These are phyloP conservation scores for Schizophyllum amplum DNA, from an alignment of 1,284 basidiomycete genomes.

Conservation along the genomic window DNA sequence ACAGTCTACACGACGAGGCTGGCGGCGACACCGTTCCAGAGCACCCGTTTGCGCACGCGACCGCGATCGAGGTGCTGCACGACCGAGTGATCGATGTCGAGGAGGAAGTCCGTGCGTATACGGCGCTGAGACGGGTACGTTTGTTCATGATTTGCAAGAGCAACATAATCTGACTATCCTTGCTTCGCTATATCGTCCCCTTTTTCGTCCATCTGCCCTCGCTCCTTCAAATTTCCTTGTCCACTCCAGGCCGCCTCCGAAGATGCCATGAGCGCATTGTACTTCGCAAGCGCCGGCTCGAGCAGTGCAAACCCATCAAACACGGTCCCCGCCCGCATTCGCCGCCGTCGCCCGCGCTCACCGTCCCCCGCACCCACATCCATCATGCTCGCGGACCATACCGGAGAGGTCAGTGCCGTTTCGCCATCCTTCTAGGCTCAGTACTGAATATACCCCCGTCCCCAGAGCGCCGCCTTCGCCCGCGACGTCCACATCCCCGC, in stretches of 20 bases:
- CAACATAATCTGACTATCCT: too few relatives aligned
- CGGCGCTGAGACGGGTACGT: neutral
- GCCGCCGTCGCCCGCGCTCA: neutral
- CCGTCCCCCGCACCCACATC: neutral
- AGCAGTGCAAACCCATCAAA: neutral
- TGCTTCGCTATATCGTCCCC: too few relatives aligned
- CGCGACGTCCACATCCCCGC: slow-evolving; percentile 55
- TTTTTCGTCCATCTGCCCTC: too few relatives aligned
- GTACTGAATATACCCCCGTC: too few relatives aligned
- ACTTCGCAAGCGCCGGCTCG: neutral
- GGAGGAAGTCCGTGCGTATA: neutral
- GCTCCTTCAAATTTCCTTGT: too few relatives aligned
- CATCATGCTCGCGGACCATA: neutral
- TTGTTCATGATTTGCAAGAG: too few relatives aligned
- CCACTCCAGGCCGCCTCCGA: neutral
- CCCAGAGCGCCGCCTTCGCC: slow-evolving; percentile 43
- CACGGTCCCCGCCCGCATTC: neutral
- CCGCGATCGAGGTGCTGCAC: neutral
- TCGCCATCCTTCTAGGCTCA: too few relatives aligned
- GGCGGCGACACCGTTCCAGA: neutral
- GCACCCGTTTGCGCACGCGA: neutral
- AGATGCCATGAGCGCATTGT: neutral
- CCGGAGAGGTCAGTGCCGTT: neutral
- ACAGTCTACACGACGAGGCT: neutral
- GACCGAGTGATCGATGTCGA: neutral